Conservation (phyloP, 441 rosid species). For the Pelargonium myrrhifolium region DNA sequence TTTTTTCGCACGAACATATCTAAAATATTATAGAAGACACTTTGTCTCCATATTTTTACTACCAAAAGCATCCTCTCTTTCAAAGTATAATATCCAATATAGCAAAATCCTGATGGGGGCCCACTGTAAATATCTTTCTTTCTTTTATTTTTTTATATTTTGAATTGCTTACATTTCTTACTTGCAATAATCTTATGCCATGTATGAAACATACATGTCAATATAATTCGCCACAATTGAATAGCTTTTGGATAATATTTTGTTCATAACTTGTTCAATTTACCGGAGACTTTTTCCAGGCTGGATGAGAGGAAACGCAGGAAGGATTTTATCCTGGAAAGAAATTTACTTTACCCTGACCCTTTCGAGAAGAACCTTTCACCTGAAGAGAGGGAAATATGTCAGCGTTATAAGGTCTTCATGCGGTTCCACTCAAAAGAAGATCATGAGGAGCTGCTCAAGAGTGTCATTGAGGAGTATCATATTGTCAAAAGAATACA, state of each 20-base stretch:
- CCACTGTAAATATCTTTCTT: no score
- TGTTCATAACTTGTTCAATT: conserved; percentile 7
- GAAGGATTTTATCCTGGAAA: conserved; percentile 77
- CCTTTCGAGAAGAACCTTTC: conserved; percentile 64
- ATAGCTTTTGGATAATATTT: conserved; percentile 6
- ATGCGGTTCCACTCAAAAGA: conserved; percentile 82
- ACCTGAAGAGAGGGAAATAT: conserved; percentile 60
- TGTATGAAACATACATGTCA: not conserved
- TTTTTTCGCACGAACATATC: not conserved
- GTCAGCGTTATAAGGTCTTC: conserved; percentile 64
- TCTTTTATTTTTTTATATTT: no score
- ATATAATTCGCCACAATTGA: not conserved
- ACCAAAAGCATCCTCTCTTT: no score
- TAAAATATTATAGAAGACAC: not conserved
- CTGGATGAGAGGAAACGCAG: conserved; percentile 93
- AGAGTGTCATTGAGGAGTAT: conserved; percentile 63
- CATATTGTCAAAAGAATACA: conserved; percentile 61
- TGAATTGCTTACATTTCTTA: no score
- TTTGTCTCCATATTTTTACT: not conserved
- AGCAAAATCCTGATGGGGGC: no score
- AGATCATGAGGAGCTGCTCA: conserved; percentile 67
- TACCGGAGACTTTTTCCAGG: conserved; percentile 38
- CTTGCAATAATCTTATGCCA: no score
- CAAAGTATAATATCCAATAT: no score
- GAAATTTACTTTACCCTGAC: conserved; percentile 68